Evolutionary conservation across 192 early-diverging fungal species (phyloP).

Genomic region (Chytriomyces hyalinus): DNA sequence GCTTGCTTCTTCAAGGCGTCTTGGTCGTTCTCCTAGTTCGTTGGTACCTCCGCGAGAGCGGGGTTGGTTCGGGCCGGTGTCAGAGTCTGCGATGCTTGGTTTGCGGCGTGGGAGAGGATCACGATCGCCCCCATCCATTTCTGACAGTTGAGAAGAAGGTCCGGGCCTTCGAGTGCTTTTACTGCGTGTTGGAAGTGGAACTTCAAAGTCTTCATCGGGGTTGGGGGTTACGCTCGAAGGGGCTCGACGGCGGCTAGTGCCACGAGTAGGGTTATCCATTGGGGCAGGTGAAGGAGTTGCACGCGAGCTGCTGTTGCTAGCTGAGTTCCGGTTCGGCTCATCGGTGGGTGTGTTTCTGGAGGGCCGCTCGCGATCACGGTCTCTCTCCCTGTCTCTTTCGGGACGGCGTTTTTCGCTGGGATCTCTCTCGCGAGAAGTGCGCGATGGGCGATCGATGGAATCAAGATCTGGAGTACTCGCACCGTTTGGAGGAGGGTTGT

Average conservation of each 20-base stretch:
- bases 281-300: no score
- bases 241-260: no score
- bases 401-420: background rate
- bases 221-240: no score
- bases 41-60: background rate
- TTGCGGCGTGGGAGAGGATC: background rate
- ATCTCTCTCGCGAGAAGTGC: conserved; percentile 6
- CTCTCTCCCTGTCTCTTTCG: conserved; percentile 18
- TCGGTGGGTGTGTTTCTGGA: background rate
- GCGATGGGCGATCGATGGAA: no score
- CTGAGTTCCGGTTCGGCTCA: background rate
- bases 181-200: background rate
- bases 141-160: no score
- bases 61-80: background rate
- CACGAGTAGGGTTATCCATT: no score
- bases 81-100: background rate
- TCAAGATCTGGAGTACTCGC: no score
- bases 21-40: background rate
- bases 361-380: conserved; percentile 10
- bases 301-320: background rate
- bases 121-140: background rate
- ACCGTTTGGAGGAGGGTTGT: no score
- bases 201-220: background rate
- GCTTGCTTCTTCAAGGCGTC: background rate
- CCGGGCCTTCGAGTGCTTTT: no score